Evolutionary conservation across 805 yeast genomes (phyloP), one percentile per base, ranked within the genome.

Genomic region (Ogataea allantospora): DNA sequence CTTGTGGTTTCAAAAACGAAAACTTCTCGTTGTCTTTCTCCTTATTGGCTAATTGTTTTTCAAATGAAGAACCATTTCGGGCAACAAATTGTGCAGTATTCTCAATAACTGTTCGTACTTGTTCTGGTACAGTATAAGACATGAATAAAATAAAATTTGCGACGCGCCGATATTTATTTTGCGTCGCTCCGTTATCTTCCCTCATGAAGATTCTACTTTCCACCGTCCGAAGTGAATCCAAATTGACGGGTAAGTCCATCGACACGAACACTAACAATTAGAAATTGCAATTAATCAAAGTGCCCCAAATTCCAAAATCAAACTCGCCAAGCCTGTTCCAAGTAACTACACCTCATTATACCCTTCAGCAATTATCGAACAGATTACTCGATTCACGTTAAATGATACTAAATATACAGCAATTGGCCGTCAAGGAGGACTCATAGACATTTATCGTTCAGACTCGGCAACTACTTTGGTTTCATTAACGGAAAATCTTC

Each of bases 31-130:
- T 70, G 5, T 62, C 56, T 11, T 65, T 57, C 45, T 79, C 78
- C 24, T 62, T 65, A 24, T 60, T 61, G 12, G 62, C 61, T 40
- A 86, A 70, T 33, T 83, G 65, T 7, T 65, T 64, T 50, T 81
- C 93, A 60, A 87, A 85, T 2, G 73, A 64, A 1, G 57, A 51
- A 0, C 95, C 96, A 53, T 86, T 83, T 44, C 83, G 68, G 19
- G 63, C 48, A 5, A 88, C 87, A 51, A 82, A 86, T 3, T 67
- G 74, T 0, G 82, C 88, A 0, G 95, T 84, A 53, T 82, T 84
- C 34, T 75, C 79, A 13, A 89, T 80, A 13, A 75, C 70, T 11
- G 69, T 70, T 44, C 65, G 61, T 5, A 71, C 50, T 9, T 70
- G 68, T 7, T 66, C 72, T 13, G 35, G 32, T 23, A 25, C 17